Evolutionary conservation across 805 yeast species (phyloP).

Genomic region (Zygosaccharomyces pseudorouxii): DNA sequence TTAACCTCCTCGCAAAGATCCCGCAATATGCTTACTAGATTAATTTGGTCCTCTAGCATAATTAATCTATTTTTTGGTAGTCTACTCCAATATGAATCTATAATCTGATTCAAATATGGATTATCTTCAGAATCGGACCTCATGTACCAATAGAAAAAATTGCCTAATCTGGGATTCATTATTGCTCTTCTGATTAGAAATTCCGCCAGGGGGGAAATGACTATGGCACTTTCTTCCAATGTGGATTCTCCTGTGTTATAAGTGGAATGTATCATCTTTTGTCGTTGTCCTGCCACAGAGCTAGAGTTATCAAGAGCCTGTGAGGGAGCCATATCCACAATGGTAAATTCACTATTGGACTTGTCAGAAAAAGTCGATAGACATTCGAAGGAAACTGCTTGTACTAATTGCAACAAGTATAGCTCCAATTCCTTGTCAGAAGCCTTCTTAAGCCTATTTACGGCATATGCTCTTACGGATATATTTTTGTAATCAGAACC

Average conservation of each 20-base stretch:
- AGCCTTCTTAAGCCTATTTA: slow-evolving; percentile 72
- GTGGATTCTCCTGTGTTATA: slow-evolving; percentile 12
- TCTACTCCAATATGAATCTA: slow-evolving; percentile 43
- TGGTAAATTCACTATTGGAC: slow-evolving; percentile 37
- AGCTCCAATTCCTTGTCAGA: slow-evolving; percentile 74
- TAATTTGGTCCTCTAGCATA: slow-evolving; percentile 54
- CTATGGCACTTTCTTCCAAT: slow-evolving; percentile 23
- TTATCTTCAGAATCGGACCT: slow-evolving; percentile 81
- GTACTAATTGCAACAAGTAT: slow-evolving; percentile 84
- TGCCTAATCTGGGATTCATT: slow-evolving; percentile 63
- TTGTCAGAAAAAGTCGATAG: slow-evolving; percentile 27
- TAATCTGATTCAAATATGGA: slow-evolving; percentile 44
- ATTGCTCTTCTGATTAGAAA: slow-evolving; percentile 72
- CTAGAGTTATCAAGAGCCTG: slow-evolving; percentile 24
- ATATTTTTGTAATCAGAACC: slow-evolving; percentile 72
- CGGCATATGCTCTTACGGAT: slow-evolving; percentile 81
- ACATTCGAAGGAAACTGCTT: slow-evolving; percentile 78
- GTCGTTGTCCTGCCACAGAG: slow-evolving; percentile 23
- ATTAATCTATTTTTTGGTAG: slow-evolving; percentile 23
- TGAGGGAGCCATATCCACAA: slow-evolving; percentile 32
- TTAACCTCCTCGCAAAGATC: slow-evolving; percentile 62
- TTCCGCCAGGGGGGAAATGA: slow-evolving; percentile 60
- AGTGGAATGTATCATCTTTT: slow-evolving; percentile 14
- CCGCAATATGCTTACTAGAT: slow-evolving; percentile 61
- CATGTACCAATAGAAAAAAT: slow-evolving; percentile 86